Evolutionary conservation across 176 grass and related monocot genomes (phyloP).

Genomic region (barley (Hordeum vulgare)): MorexV3_pseudomolecules_assembly NC_058520.1:569649354-569649853

Average conservation of each 20-base stretch:
- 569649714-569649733: no score
- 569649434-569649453: constrained; percentile 41
- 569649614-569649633: no score
- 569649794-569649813: no score
- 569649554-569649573: not conserved
- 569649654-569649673: no score
- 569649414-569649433: constrained; percentile 97
- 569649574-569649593: not conserved
- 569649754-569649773: no score
- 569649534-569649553: not conserved
- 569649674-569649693: no score
- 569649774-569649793: no score
- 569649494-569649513: constrained; percentile 80
- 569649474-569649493: constrained; percentile 83
- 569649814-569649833: no score
- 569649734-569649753: no score
- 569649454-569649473: constrained; percentile 75
- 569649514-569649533: constrained; percentile 46
- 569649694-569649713: no score
- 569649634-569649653: no score
- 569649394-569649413: constrained; percentile 70
- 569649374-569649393: constrained; percentile 82
- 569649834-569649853: no score
- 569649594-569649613: not conserved
- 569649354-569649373: not conserved